phyloP scores from a whole-genome alignment of 2,329 filamentous ascomycete genomes.

The Fusarium sp. region DNA sequence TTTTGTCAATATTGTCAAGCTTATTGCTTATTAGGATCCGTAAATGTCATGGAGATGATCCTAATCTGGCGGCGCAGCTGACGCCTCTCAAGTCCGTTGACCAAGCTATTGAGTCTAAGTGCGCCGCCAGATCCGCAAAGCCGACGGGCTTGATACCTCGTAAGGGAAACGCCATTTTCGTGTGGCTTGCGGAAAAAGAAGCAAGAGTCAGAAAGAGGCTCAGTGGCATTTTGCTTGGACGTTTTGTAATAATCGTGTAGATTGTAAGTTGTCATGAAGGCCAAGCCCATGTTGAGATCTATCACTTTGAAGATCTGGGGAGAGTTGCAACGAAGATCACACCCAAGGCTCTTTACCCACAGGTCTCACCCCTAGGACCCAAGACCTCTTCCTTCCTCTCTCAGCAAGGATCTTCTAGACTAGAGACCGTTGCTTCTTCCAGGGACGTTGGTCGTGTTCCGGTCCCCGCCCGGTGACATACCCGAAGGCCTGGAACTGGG shows the following conservation, averaged over 20 bases:
- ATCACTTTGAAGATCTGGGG: neutral
- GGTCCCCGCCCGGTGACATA: neutral
- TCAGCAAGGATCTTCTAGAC: neutral
- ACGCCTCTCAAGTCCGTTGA: neutral
- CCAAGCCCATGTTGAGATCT: neutral
- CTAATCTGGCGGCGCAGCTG: neutral
- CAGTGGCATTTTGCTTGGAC: neutral
- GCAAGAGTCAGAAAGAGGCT: neutral
- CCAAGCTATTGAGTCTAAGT: neutral
- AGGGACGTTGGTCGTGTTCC: neutral
- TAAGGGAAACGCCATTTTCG: neutral
- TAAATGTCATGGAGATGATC: neutral
- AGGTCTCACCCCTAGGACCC: neutral
- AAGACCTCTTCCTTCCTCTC: neutral
- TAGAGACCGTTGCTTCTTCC: neutral
- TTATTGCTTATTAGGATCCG: neutral
- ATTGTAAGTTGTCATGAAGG: neutral
- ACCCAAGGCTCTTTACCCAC: neutral
- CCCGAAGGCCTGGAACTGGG: neutral
- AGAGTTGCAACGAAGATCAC: neutral
- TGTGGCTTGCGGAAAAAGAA: neutral
- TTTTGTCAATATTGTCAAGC: neutral
- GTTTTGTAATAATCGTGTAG: neutral
- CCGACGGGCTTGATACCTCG: neutral
- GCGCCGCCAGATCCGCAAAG: neutral